Evolutionary conservation across 192 early-diverging fungal species (phyloP).

Genomic region (Coemansia umbellata): DNA sequence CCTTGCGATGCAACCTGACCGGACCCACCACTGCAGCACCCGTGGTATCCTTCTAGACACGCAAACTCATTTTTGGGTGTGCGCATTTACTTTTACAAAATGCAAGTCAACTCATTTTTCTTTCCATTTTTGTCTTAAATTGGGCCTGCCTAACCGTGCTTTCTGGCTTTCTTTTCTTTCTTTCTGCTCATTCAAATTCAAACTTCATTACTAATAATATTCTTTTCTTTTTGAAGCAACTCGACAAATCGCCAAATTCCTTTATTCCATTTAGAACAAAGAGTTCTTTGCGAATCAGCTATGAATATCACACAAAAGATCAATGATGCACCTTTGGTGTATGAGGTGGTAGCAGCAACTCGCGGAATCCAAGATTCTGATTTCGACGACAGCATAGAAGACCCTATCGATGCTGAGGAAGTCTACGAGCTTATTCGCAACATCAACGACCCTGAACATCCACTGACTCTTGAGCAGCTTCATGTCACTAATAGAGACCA

Average conservation of each 20-base stretch:
- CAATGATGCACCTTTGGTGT: constrained; percentile 84
- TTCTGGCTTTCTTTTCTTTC: too few species aligned
- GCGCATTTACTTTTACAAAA: too few species aligned
- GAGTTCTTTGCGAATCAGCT: too few species aligned
- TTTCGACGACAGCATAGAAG: constrained; percentile 66
- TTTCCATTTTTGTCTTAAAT: neutral
- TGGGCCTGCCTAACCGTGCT: too few species aligned
- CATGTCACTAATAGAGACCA: constrained; percentile 88
- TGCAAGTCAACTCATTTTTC: too few species aligned
- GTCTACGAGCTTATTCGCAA: constrained; percentile 94
- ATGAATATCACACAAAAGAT: constrained; percentile 54
- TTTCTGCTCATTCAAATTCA: too few species aligned
- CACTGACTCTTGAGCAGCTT: constrained; percentile 94
- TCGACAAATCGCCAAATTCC: neutral
- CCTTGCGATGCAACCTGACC: too few species aligned
- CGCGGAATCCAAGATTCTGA: constrained; percentile 55
- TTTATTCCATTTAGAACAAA: too few species aligned
- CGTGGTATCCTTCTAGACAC: too few species aligned
- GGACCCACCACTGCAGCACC: too few species aligned
- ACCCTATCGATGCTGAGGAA: constrained; percentile 81
- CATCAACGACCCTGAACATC: constrained; percentile 98
- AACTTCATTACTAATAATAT: neutral
- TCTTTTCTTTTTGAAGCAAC: neutral
- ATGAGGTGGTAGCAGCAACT: constrained; percentile 53
- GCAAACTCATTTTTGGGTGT: too few species aligned